Evolutionary conservation across 352 stramenopile genomes (phyloP), one percentile per base, ranked within the genome.

Genomic region (Globisporangium nagaii): DNA sequence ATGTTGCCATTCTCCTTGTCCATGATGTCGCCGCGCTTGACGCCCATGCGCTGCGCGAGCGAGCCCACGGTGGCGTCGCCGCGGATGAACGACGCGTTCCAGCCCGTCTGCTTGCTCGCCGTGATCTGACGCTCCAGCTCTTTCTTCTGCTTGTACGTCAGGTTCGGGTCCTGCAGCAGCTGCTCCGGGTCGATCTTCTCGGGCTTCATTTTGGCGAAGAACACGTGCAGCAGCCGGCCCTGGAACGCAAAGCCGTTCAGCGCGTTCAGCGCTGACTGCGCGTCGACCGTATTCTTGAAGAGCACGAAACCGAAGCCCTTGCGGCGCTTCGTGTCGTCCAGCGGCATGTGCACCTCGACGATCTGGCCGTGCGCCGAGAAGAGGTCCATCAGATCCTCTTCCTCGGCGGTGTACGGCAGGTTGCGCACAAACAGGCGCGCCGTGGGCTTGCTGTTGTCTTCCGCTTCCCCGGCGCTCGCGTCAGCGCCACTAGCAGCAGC

Each of bases 221-320:
- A 81, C 19, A 99, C 91, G 55, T 98, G 89, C 49, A 99, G 70
- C 31, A 98, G 68, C 11, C 97, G 83, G 19, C 97, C 97, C 67
- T 99, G 94, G 68, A 99, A 99, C 36, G 96, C 85, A 34, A 88
- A 87, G 31, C 90, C 92, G 58, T 99, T 92, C 51, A 99, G 62
- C 60, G 75, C 70, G 34, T 82, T 82, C n/a, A 95, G 75, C 28
- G 96, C 96, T 35, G 62, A 64, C 46, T 92, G 74, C 1, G 96
- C 95, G 61, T 97, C 83, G 22, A 95, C 80, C 2, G 86, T 90
- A n/a, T 81, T 93, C 56, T 89, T 75, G 70, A 98, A 99, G 17
- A 89, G 76, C 20, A 99, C 84, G 68, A 99, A 99, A 12, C 86
- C 96, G 75, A 98, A 99, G 41, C 97, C 97, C 58, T 99, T 99